Base-by-base conservation (phyloP, 495 filamentous ascomycete species). In the Recurvomyces mirabilis region DNA sequence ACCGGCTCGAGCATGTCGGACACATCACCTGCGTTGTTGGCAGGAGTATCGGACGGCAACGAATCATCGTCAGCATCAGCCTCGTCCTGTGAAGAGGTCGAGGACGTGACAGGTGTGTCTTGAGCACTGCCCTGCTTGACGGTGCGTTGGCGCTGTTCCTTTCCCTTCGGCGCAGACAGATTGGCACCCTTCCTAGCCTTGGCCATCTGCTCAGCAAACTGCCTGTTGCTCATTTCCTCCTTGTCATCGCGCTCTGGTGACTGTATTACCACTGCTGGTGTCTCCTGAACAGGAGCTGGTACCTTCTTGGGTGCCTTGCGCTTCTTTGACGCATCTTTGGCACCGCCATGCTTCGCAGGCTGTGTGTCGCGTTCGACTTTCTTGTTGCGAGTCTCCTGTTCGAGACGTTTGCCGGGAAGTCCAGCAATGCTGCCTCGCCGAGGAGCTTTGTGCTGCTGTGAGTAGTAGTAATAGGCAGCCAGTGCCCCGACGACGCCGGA, bases 1-100 rank as follows among this genome's bases (percentile, higher is more conserved):
- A 71, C 67, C 14, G 82, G 67, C 63, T 91, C 87, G 17, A 94
- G 75, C 87, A 94, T 94, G 60, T 94, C 87, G 36, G 79, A 79
- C 34, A 93, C 74, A 54, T 78, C 84, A 14, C 69, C 46, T 18
- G 65, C 72, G 34, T 41, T 53, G 17, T 79, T 9, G 7, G 44
- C 23, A 3, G 60, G 58, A 4, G 58, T 59, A 3, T 34, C 32
- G 5, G 44, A 52, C 5, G 59, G 60, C 22, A 60, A 59, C 23
- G 59, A 28, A 30, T 63, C 62, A 39, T 63, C 87, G 60, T 91
- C 86, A 13, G 79, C 85, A 62, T 93, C 85, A 6, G 69, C 81
- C 15, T 79, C 84, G 29, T 79, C 74, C 17, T 81, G 82, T 2
- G 85, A 93, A 1, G 62, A 62, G 10, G 43, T 51, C 14, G 47